Percentiles rank a stretch among this genome's conserved stretches.
Evolutionary conservation across 192 early-diverging fungal genomes (phyloP).

Genomic region (Lunasporangiospora selenospora): DNA sequence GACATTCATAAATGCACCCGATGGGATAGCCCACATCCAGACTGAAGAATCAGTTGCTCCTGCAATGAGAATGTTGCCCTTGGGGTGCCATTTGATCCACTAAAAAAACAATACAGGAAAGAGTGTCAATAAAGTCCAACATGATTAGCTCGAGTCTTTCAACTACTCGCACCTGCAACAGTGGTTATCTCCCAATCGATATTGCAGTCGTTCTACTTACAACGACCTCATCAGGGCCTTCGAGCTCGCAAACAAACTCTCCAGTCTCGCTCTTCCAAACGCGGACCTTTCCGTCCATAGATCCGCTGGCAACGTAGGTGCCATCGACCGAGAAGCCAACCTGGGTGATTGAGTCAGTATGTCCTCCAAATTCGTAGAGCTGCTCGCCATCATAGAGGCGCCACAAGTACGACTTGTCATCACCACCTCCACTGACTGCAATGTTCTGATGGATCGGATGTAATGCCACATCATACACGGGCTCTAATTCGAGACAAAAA

Average conservation of each 20-base stretch:
- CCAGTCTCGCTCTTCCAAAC: constrained; percentile 73
- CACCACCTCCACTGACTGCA: constrained; percentile 87
- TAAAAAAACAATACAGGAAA: constrained; percentile 15
- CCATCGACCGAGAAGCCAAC: constrained; percentile 88
- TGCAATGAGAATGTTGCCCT: constrained; percentile 90
- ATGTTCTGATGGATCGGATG: constrained; percentile 76
- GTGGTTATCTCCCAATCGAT: too few relatives aligned
- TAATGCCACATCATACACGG: constrained; percentile 86
- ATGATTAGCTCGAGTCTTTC: too few relatives aligned
- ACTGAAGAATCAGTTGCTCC: constrained; percentile 87
- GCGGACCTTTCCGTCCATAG: constrained; percentile 94
- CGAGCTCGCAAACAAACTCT: constrained; percentile 69
- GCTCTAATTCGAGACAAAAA: too few relatives aligned
- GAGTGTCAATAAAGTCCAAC: background rate
- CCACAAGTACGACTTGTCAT: constrained; percentile 95
- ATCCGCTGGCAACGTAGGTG: constrained; percentile 84
- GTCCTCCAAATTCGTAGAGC: constrained; percentile 73
- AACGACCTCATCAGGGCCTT: constrained; percentile 91
- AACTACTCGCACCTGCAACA: too few relatives aligned
- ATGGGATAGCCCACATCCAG: constrained; percentile 98
- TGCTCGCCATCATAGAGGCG: constrained; percentile 80
- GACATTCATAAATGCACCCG: constrained; percentile 91
- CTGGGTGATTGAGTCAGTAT: constrained; percentile 87
- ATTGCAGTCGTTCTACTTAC: too few relatives aligned
- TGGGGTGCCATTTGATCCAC: constrained; percentile 98